A percentile compares a stretch with the other conserved stretches of the same genome.
phyloP scores from a whole-genome alignment of 257 asterid species.

The Mentha longifolia region DNA sequence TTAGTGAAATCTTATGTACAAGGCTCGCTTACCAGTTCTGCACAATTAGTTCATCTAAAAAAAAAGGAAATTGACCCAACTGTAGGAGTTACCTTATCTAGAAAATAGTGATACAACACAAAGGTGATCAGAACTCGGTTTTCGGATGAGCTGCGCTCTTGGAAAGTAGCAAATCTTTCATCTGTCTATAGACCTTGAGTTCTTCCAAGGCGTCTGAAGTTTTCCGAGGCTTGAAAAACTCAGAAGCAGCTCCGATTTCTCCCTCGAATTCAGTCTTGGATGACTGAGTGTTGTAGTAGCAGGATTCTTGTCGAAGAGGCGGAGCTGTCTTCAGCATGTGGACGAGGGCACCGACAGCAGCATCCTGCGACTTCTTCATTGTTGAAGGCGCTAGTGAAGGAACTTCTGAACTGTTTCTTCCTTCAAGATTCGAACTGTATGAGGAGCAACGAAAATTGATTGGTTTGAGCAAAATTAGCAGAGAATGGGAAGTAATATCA shows the following conservation, averaged over 20 bases:
- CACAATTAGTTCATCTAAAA: constrained; percentile 14
- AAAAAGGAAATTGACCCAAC: background rate
- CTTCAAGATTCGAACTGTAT: constrained; percentile 56
- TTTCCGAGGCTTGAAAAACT: constrained; percentile 61
- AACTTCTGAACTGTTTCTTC: constrained; percentile 58
- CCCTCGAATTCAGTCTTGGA: constrained; percentile 47
- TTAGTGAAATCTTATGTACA: constrained; percentile 32
- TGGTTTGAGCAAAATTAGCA: background rate
- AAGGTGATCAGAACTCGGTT: constrained; percentile 26
- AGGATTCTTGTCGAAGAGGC: constrained; percentile 75
- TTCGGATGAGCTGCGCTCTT: constrained; percentile 58
- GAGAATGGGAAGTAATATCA: background rate
- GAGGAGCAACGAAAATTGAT: constrained; percentile 25
- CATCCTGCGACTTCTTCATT: constrained; percentile 74
- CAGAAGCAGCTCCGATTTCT: constrained; percentile 57
- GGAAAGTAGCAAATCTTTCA: constrained; percentile 77
- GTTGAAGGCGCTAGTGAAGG: constrained; percentile 55
- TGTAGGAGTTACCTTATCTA: constrained; percentile 13
- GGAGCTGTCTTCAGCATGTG: constrained; percentile 94
- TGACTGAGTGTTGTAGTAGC: constrained; percentile 46
- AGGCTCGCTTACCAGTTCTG: background rate
- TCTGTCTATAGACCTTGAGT: constrained; percentile 68
- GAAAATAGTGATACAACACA: constrained; percentile 27
- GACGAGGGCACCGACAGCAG: constrained; percentile 87
- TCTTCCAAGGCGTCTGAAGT: constrained; percentile 91